Percentiles rank a stretch among this genome's conserved stretches.
These are phyloP conservation scores for Podila clonocystis DNA, from an alignment of 192 early-diverging fungal species.

Conservation along the genomic window DNA sequence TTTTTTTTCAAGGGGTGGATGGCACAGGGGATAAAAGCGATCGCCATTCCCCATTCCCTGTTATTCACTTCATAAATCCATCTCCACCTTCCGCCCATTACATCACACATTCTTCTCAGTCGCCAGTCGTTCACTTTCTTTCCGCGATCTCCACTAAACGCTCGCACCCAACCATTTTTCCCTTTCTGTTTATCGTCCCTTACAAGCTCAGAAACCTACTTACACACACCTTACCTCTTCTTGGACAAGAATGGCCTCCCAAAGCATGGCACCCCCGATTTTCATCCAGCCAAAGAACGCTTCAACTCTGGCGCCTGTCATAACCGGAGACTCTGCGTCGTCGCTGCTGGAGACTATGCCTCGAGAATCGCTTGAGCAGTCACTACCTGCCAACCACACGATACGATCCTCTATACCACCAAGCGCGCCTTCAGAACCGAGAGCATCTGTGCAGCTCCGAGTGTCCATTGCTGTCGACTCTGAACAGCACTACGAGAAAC, in stretches of 20 bases:
- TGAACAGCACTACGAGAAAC: constrained; percentile 25
- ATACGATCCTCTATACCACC: neutral
- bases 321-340: neutral
- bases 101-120: too few relatives aligned
- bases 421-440: too few relatives aligned
- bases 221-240: neutral
- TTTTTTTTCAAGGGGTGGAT: neutral
- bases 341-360: neutral
- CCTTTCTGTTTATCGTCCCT: too few relatives aligned
- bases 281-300: constrained; percentile 16
- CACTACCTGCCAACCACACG: neutral
- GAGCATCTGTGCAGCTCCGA: constrained; percentile 22
- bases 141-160: too few relatives aligned
- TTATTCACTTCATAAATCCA: too few relatives aligned
- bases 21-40: too few relatives aligned
- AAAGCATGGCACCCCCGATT: neutral
- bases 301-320: constrained; percentile 26
- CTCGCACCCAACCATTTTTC: too few relatives aligned
- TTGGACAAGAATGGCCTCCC: constrained; percentile 8
- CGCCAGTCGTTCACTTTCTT: too few relatives aligned
- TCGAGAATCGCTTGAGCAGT: neutral
- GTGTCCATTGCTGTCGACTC: constrained; percentile 35
- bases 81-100: too few relatives aligned
- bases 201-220: neutral
- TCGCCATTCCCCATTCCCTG: too few relatives aligned